A percentile compares a stretch with the other conserved stretches of the same genome.
Evolutionary conservation across 1,284 basidiomycete species (phyloP).

Genomic region (Xerocomus nothofagi): DNA sequence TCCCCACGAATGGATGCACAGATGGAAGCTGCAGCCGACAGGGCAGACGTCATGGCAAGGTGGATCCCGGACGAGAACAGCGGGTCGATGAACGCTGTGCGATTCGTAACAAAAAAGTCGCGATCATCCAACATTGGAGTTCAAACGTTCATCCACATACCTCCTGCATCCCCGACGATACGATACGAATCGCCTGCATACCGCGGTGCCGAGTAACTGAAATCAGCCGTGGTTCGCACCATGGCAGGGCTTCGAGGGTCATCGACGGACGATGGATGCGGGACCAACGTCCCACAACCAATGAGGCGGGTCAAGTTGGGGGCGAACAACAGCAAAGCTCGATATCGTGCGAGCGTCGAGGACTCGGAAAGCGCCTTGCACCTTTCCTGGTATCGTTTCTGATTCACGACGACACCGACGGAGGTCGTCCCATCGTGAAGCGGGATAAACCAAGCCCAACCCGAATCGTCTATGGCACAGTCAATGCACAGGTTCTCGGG

Average conservation of each 20-base stretch:
- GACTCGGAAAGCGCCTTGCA: conserved; percentile 38
- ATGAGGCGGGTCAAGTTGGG: conserved; percentile 55
- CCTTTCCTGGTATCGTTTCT: conserved; percentile 48
- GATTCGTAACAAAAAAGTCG: conserved; percentile 5
- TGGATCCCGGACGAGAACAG: conserved; percentile 66
- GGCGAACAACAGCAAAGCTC: conserved; percentile 37
- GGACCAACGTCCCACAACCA: conserved; percentile 44
- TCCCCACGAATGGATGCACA: conserved; percentile 53
- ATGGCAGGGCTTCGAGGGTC: conserved; percentile 4
- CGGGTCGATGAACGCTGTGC: conserved; percentile 62
- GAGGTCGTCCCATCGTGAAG: conserved; percentile 68
- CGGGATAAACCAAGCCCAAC: conserved; percentile 80
- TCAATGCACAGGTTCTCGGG: conserved; percentile 3
- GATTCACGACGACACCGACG: conserved; percentile 70
- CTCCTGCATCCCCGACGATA: conserved; percentile 72
- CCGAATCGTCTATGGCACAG: conserved; percentile 58
- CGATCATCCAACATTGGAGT: neutral
- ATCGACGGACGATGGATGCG: conserved; percentile 28
- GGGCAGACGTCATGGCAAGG: conserved; percentile 55
- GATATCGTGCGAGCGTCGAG: conserved; percentile 40
- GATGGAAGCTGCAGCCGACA: conserved; percentile 57
- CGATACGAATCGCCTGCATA: conserved; percentile 63
- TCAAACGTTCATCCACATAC: conserved; percentile 40
- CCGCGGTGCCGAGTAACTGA: conserved; percentile 63
- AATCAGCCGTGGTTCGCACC: conserved; percentile 57